Evolutionary conservation across 129 eudicot species (phyloP), one percentile per base, ranked within the genome.

Genomic region (Cynara cardunculus): DNA sequence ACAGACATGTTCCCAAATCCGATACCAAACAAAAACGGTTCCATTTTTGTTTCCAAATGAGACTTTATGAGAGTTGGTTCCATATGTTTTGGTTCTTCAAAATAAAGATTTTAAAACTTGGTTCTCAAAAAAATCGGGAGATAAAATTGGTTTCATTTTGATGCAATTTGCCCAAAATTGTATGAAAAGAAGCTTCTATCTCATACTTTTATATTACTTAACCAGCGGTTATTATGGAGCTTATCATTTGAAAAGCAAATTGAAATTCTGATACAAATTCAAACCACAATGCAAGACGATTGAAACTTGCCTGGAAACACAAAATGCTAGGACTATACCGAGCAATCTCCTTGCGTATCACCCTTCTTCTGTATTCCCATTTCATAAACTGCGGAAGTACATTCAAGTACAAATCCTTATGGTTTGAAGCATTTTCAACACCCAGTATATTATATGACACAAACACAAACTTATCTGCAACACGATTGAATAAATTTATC

Each of bases 361-460:
- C 82, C 72, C 39, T 73, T 82, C 74, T 86, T 49, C 98, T 82
- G 73, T 82, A 35, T 71, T 94, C 86, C 98, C 98, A 94, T 7
- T 91, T 87, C 90, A 94, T 30, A 83, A 76, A 87, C 59, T 83
- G 78, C 3, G 84, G 84, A n/a, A 73, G 84, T 12, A 91, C 88
- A 64, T 86, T 77, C 9, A 31, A 32, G 78, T 94, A 94, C 80
- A 94, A 82, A 81, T 94, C 89, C 28, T 82, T 88, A 86, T 94
- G 98, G 16, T 87, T 89, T 69, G 84, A 65, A 35, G 95, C 97
- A 91, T 94, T 94, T 77, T 91, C 93, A 83, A 89, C 97, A 9
- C 97, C 98, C 85, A 94, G 70, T 83, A 94, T 85, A 89, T 91
- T 94, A 81, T 91, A 94, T 13, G 98, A 94, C 44, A 94, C 83